Conservation (phyloP, 257 asterid species). For the Nyctanthes arbortristis region DNA sequence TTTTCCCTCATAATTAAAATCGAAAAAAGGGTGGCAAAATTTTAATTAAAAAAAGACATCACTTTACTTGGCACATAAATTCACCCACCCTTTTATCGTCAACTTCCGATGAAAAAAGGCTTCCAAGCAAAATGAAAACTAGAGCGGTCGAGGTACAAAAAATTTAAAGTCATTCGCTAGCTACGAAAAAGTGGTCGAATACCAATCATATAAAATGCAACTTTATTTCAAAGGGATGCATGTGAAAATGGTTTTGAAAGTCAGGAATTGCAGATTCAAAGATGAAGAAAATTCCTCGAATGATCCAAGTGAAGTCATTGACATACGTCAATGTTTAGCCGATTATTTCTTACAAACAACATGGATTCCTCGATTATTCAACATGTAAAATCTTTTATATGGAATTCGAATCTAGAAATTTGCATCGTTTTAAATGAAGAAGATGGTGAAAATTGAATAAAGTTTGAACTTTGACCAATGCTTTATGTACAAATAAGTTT, state of each 20-base stretch:
- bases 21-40: not conserved
- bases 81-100: not conserved
- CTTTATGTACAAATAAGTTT: no score
- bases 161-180: not conserved
- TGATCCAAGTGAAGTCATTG: not conserved
- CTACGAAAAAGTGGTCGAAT: not conserved
- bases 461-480: no score
- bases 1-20: not conserved
- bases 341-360: not conserved
- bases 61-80: constrained; percentile 6
- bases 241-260: not conserved
- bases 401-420: not conserved
- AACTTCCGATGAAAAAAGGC: constrained; percentile 3
- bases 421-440: not conserved
- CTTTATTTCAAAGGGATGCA: not conserved
- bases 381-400: not conserved
- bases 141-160: not conserved
- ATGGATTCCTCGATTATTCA: not conserved
- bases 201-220: not conserved
- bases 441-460: no score
- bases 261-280: not conserved
- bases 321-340: not conserved
- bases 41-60: not conserved
- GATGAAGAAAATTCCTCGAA: not conserved
- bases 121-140: not conserved